A percentile compares a stretch with the other conserved stretches of the same genome.
Conservation (phyloP, 441 rosid genomes). For the Kokia cookei region DNA sequence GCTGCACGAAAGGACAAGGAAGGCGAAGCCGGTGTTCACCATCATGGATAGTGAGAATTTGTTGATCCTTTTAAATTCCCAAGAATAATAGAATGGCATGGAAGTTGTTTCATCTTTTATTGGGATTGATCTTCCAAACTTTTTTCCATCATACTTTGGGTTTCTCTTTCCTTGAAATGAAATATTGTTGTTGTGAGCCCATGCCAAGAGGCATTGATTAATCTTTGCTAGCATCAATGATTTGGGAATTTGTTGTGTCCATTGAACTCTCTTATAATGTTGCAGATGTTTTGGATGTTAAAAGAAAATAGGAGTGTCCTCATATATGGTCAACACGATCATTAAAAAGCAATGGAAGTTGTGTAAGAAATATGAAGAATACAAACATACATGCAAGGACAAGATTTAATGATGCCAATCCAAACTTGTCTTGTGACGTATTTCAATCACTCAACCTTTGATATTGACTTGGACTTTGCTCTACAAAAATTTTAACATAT, state of each 20-base stretch:
- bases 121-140: not conserved
- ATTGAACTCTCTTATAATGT: not conserved
- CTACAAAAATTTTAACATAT: too few relatives aligned
- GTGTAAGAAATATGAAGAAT: too few relatives aligned
- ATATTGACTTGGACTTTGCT: too few relatives aligned
- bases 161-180: slow-evolving; percentile 17
- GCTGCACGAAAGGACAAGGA: slow-evolving; percentile 53
- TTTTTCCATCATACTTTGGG: slow-evolving; percentile 3
- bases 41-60: slow-evolving; percentile 28
- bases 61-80: slow-evolving; percentile 12
- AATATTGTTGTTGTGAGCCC: not conserved
- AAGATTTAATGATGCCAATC: too few relatives aligned
- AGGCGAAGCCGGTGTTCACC: slow-evolving; percentile 38
- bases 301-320: too few relatives aligned
- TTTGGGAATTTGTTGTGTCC: not conserved
- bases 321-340: too few relatives aligned
- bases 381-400: too few relatives aligned
- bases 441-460: too few relatives aligned
- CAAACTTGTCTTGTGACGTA: too few relatives aligned
- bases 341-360: too few relatives aligned
- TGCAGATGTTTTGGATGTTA: too few relatives aligned
- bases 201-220: slow-evolving; percentile 11
- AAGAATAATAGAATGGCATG: slow-evolving; percentile 30
- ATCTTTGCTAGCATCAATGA: not conserved
- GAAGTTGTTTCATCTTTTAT: slow-evolving; percentile 18